Evolutionary conservation across 805 yeast species (phyloP).

Genomic region (Starmerella riodocensis): DNA sequence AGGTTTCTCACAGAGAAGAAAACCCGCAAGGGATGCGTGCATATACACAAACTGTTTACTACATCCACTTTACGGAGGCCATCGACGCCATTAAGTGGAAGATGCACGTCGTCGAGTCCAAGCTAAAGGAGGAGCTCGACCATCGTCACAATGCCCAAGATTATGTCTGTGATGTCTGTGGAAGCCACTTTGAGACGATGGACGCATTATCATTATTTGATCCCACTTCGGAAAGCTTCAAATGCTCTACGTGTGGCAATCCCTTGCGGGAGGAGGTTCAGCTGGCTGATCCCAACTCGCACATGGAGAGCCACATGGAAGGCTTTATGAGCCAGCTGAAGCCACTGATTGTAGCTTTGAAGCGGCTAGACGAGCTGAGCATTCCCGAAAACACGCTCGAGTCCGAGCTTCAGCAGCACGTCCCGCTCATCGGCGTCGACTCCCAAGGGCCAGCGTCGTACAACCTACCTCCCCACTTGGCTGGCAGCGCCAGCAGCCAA

Average conservation of each 20-base stretch:
- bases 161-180: conserved; percentile 77
- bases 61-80: conserved; percentile 80
- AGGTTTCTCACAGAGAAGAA: conserved; percentile 37
- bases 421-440: conserved; percentile 37
- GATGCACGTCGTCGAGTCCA: conserved; percentile 70
- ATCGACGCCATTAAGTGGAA: conserved; percentile 95
- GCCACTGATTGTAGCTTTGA: conserved; percentile 70
- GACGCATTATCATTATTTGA: conserved; percentile 77
- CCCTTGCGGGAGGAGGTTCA: conserved; percentile 55
- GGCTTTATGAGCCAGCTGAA: conserved; percentile 78
- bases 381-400: conserved; percentile 86
- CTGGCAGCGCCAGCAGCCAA: conserved; percentile 4
- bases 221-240: conserved; percentile 65
- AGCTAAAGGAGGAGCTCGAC: conserved; percentile 68
- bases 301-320: conserved; percentile 38
- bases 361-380: conserved; percentile 65
- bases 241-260: conserved; percentile 74
- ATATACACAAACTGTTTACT: conserved; percentile 67
- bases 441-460: conserved; percentile 11
- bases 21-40: conserved; percentile 46
- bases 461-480: conserved; percentile 14
- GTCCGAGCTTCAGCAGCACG: conserved; percentile 60
- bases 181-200: conserved; percentile 63
- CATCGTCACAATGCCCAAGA: conserved; percentile 87
- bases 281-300: not conserved